These are phyloP conservation scores for Metschnikowia koreensis DNA, from an alignment of 805 yeast genomes.

Conservation along the genomic window DNA sequence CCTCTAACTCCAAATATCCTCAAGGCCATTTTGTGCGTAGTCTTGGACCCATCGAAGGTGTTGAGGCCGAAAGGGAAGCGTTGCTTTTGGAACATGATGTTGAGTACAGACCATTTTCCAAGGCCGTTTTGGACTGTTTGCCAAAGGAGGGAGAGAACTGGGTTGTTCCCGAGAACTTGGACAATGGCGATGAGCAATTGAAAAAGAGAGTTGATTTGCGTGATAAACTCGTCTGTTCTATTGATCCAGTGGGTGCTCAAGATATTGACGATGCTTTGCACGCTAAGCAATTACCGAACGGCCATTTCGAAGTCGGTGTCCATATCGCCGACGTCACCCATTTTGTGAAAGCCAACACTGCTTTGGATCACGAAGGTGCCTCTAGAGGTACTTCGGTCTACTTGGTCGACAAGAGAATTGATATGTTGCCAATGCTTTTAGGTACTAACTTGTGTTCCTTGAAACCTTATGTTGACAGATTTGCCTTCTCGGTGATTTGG, in stretches of 20 bases:
- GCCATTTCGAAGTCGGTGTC: conserved; percentile 96
- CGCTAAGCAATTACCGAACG: conserved; percentile 80
- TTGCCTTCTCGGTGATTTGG: conserved; percentile 95
- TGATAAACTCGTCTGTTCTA: conserved; percentile 86
- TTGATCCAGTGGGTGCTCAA: conserved; percentile 97
- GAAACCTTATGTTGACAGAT: conserved; percentile 92
- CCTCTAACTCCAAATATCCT: conserved; percentile 76
- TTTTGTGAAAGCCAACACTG: conserved; percentile 89
- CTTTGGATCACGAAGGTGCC: conserved; percentile 94
- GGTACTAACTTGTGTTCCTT: conserved; percentile 96
- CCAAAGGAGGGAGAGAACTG: conserved; percentile 93
- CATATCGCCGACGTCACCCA: conserved; percentile 99
- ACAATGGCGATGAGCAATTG: conserved; percentile 50
- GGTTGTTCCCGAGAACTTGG: conserved; percentile 72
- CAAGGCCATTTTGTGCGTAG: conserved; percentile 92
- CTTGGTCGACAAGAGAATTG: conserved; percentile 95
- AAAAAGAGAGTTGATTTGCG: conserved; percentile 79
- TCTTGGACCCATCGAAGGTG: conserved; percentile 86
- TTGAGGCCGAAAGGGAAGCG: conserved; percentile 96
- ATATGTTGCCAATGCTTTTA: conserved; percentile 92
- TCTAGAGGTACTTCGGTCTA: conserved; percentile 96
- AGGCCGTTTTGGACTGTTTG: conserved; percentile 84
- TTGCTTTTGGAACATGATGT: conserved; percentile 91
- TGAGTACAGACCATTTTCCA: conserved; percentile 93
- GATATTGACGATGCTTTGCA: conserved; percentile 99